Conservation (phyloP, 2,329 filamentous ascomycete species). For the Madurella mycetomatis region DNA sequence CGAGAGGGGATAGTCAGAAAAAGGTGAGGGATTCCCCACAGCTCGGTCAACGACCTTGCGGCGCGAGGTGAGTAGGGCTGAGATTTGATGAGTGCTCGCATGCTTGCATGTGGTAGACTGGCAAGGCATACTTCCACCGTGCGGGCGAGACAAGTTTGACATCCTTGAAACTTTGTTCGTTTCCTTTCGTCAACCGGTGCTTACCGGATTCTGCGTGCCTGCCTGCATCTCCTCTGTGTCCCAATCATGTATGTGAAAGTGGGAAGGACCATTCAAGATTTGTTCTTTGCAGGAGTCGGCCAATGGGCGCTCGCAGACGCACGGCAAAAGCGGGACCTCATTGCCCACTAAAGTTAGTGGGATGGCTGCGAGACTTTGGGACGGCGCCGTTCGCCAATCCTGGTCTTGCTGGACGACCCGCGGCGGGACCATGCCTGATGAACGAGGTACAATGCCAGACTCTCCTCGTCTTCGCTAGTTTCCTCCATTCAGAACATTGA, state of each 20-base stretch:
- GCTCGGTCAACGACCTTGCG: background rate
- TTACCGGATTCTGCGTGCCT: background rate
- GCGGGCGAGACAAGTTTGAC: background rate
- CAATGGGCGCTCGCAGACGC: slow-evolving; percentile 5
- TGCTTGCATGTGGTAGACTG: background rate
- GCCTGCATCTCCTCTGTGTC: background rate
- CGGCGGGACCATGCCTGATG: background rate
- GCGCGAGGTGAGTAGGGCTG: slow-evolving; percentile 6
- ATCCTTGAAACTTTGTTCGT: background rate
- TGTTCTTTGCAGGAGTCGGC: slow-evolving; percentile 4
- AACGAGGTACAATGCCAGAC: background rate
- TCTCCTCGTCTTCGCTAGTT: too few species aligned
- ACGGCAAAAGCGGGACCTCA: background rate
- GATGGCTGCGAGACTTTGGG: too few species aligned
- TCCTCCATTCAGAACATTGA: background rate
- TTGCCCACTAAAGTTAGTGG: background rate
- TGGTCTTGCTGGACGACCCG: background rate
- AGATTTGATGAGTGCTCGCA: background rate
- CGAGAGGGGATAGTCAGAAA: background rate
- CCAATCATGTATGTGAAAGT: background rate
- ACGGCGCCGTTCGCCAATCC: background rate
- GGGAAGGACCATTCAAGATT: slow-evolving; percentile 14
- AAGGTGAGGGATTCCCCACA: slow-evolving; percentile 7
- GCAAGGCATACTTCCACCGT: background rate
- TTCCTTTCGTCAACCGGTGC: background rate